Evolutionary conservation across 225 moss, liverwort and hornwort genomes (phyloP).

Genomic region (Pseudoscleropodium purum): DNA sequence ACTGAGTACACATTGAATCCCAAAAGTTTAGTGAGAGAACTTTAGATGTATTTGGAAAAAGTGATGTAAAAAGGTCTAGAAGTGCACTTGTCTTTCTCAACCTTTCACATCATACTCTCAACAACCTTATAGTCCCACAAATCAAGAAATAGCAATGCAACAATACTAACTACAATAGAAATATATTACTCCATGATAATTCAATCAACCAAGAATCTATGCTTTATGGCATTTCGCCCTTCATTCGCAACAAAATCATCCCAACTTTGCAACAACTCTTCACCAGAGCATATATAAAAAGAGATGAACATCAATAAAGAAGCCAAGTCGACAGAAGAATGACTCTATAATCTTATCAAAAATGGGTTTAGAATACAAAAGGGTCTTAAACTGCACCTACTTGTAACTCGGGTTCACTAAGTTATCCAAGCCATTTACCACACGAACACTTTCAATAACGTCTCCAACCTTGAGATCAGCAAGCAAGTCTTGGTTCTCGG

Average conservation of each 20-base stretch:
- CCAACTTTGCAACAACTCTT: neutral
- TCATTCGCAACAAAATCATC: neutral
- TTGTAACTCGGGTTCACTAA: slow-evolving; percentile 81
- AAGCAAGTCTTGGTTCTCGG: slow-evolving; percentile 67
- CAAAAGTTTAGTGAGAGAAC: neutral
- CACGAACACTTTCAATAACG: slow-evolving; percentile 78
- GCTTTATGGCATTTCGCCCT: neutral
- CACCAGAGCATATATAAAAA: neutral
- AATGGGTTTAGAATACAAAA: slow-evolving; percentile 25
- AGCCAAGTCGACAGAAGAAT: neutral
- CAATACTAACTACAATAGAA: neutral
- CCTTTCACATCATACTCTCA: neutral
- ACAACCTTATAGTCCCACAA: neutral
- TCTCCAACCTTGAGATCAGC: slow-evolving; percentile 98
- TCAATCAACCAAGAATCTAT: neutral
- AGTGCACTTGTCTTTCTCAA: neutral
- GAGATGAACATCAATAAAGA: neutral
- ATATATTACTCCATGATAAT: neutral
- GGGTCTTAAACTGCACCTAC: slow-evolving; percentile 9
- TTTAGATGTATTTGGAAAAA: too few relatives aligned
- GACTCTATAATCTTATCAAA: slow-evolving; percentile 7
- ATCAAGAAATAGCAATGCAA: neutral
- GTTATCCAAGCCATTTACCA: slow-evolving; percentile 76
- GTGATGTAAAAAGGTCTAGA: neutral
- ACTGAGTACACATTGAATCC: neutral